Evolutionary conservation across 2,329 filamentous ascomycete species (phyloP), one percentile per base, ranked within the genome.

Genomic region (Alternaria consortialis): DNA sequence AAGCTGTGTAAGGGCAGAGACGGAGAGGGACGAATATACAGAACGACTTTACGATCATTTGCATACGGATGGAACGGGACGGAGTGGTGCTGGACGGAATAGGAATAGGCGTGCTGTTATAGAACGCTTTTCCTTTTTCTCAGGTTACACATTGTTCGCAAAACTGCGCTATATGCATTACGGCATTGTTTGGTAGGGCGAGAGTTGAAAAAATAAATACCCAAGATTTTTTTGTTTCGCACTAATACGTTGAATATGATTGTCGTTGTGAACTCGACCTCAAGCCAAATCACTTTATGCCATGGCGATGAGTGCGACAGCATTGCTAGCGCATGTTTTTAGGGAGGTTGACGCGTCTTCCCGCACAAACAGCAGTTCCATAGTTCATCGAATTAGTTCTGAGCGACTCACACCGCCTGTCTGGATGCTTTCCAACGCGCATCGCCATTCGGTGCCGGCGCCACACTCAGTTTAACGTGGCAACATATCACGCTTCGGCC

Each of bases 371-470:
- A 51, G 43, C 29, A 43, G 34, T 57, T 43, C 15, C 13, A 5
- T 27, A 13, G 15, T 5, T 12, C 15, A 0, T 39, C 7, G 17
- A 15, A 40, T 17, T 20, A 8, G 13, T 27, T 27, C n/a, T 23
- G 9, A 20, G 8, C 15, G 12, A 20, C 12, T 5, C 25, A 52
- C 44, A 55, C 57, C 20, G 57, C 32, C 52, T 29, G 59, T 56
- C 31, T 42, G n/a, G 1, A 34, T 39, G 13, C 8, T 17, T 52
- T 17, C 20, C 23, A 27, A 20, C 23, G 37, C 29, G 48, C 53
- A 60, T 53, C 58, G 62, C 59, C 59, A 59, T 29, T 60, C 8
- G 5, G 12, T 27, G 29, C 42, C 48, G 55, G 50, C 61, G 53
- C 61, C 55, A 37, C 43, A 13, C 42, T 34, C n/a, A 34, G 37